Base-by-base conservation (phyloP, 164 flowering plant genomes). In the Chimonanthus praecox region DNA sequence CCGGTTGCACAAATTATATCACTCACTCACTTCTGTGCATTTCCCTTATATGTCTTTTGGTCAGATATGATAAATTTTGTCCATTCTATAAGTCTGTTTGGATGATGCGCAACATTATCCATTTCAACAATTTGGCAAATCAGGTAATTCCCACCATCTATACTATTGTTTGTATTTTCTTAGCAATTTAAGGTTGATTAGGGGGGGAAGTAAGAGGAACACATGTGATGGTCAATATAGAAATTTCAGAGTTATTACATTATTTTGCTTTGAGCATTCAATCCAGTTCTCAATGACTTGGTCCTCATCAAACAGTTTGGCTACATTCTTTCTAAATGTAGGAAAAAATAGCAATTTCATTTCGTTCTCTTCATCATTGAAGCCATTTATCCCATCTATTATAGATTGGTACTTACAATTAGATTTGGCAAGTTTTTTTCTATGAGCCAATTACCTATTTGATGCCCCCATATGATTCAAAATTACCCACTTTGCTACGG, bases 101-200 rank as follows among this genome's bases (percentile, higher is more conserved):
- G 98, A 96, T 96, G 98, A 94, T 94, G 97, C 94, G 97, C 78
- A 96, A 96, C 79, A 94, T 94, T 62, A 91, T 96, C 77, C 98
- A 91, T 81, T 94, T 90, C 88, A 89, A 83, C 70, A 87, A 88
- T 76, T 79, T 96, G 90, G 98, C 99, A 72, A 96, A 96, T 82
- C 98, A 94, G 97, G 99, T 90, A 72, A 6, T 5, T 10, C n/a
- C 44, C 47, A 48, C 8, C 7, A 58, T 58, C 16, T 58, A n/a
- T 10, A 13, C 65, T 66, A 44, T 15, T 66, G 16, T 66, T 44
- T 44, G 15, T 16, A 10, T 46, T 66, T 43, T 45, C 6, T 45
- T 15, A 44, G 16, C 13, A 8, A 44, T 45, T 44, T 45, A 54
- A 11, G 60, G 60, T 54, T 54, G 60, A 54, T 54, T 54, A 13